These are phyloP conservation scores for Oropetium thomaeum DNA, from an alignment of 176 grass and related monocot species.

Conservation along the genomic window DNA sequence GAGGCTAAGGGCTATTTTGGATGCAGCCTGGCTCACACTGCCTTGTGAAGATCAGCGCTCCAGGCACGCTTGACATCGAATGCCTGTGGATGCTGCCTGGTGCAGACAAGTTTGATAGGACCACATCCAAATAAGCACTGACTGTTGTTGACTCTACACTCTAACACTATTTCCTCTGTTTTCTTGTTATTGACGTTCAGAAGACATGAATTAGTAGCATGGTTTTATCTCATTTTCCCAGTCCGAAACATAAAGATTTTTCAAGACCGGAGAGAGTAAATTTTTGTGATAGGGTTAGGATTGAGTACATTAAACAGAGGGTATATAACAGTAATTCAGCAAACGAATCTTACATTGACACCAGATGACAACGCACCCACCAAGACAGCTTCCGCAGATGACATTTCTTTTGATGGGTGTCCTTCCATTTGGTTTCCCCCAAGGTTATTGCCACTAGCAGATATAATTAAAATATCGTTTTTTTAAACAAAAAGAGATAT, in stretches of 20 bases:
- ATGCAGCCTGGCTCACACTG: no score
- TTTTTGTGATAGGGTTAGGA: not conserved
- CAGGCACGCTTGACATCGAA: no score
- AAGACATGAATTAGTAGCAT: no score
- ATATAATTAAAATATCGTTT: not conserved
- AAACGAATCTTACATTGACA: slow-evolving; percentile 56
- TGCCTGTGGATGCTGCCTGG: no score
- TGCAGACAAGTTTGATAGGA: no score
- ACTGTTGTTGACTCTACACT: not conserved
- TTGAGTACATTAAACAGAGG: not conserved
- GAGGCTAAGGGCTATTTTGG: not conserved
- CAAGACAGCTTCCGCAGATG: slow-evolving; percentile 73
- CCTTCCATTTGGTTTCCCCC: slow-evolving; percentile 41
- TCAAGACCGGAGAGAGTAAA: not conserved
- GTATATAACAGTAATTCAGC: not conserved
- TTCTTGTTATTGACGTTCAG: no score
- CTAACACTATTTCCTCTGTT: not conserved
- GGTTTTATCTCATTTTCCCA: no score
- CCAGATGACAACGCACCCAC: slow-evolving; percentile 87
- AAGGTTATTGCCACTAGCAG: not conserved
- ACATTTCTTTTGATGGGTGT: slow-evolving; percentile 40
- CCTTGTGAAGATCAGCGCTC: no score
- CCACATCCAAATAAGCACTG: no score
- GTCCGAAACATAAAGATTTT: no score
- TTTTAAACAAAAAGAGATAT: no score